Evolutionary conservation across 257 asterid genomes (phyloP), one percentile per base, ranked within the genome.

Genomic region (Knoxia roxburghii): DNA sequence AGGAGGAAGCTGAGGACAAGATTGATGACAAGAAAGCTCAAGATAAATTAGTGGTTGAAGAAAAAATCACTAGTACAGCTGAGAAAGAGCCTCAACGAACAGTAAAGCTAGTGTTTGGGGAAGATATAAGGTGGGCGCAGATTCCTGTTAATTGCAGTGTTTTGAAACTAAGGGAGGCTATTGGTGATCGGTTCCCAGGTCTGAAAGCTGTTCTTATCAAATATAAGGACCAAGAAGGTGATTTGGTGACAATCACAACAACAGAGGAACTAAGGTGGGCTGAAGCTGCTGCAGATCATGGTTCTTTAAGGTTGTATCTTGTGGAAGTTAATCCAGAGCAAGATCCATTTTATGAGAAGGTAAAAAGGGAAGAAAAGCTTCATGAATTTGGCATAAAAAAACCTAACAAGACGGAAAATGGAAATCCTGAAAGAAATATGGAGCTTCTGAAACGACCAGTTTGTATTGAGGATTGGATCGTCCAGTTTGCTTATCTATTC

Each of bases 171-270:
- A 72, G 88, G 80, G 93, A 86, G 78, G 73, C 81, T 64, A 72
- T 91, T 40, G 57, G 73, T 9, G 86, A 86, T 60, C 86, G 91
- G 21, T 89, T 81, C 70, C 89, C 94, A 24, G 70, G 68, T 68
- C 77, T 74, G 14, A 79, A 73, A 69, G 85, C 86, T 5, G 79
- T 84, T 58, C 94, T 89, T 51, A 75, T 91, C 48, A 91, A 91
- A 85, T 89, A 89, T 73, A 78, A 81, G 82, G 98, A 91, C 76
- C 84, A 89, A 61, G 98, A 89, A 82, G 91, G 96, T 30, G 98
- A 91, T 77, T 80, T 91, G 78, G 81, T 91, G 54, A 91, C 98
- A 46, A 86, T 91, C 82, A 89, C 91, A 40, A 81, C 84, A 5
- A 74, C 80, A 0, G 95, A 91, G 75, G 98, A 91, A 68, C 81